Evolutionary conservation across 345 rosid species (phyloP).

Genomic region (Fremontodendron californicum): DNA sequence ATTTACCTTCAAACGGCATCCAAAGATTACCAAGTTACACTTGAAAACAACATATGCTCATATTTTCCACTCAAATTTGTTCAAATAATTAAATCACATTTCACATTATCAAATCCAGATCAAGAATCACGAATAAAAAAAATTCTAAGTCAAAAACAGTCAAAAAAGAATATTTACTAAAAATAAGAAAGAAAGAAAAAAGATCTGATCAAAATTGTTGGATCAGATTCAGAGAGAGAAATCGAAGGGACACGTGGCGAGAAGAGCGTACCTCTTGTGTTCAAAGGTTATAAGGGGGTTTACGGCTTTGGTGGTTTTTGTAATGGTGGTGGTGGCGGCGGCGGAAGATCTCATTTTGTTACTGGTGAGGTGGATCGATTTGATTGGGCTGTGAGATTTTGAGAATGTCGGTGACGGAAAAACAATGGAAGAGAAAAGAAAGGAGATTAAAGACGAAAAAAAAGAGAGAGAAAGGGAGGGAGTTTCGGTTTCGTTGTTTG

Average conservation of each 20-base stretch:
- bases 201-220: neutral
- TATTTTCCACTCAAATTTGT: conserved; percentile 11
- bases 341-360: conserved; percentile 6
- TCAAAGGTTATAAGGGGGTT: conserved; percentile 61
- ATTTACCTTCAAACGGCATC: conserved; percentile 9
- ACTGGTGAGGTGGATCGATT: conserved; percentile 1
- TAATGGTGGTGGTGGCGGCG: neutral
- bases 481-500: neutral
- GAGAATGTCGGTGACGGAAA: conserved; percentile 13
- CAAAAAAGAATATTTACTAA: too few species aligned
- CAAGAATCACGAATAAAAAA: neutral
- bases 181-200: neutral
- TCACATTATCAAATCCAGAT: conserved; percentile 9
- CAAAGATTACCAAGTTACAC: conserved; percentile 23
- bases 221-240: conserved; percentile 4
- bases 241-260: conserved; percentile 18
- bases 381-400: neutral
- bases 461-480: neutral
- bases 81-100: conserved; percentile 16
- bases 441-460: neutral
- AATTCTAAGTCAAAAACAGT: neutral
- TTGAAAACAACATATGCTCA: conserved; percentile 25
- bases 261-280: conserved; percentile 60
- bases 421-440: neutral
- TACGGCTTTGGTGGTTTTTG: conserved; percentile 27